Conservation (phyloP, 2,329 filamentous ascomycete species). For the Talaromyces sp. region DNA sequence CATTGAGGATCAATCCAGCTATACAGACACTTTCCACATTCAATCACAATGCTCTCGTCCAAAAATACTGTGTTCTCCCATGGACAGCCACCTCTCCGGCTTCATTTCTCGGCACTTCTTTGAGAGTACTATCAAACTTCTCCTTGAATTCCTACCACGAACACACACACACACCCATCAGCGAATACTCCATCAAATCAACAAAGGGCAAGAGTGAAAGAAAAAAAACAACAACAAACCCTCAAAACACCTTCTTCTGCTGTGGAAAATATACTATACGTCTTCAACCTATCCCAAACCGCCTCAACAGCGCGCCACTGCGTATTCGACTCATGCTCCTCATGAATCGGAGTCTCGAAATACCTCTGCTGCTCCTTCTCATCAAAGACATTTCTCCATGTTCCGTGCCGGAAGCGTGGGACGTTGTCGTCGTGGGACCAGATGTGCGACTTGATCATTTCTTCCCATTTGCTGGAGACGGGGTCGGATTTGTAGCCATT, state of each 20-base stretch:
- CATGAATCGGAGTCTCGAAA: conserved; percentile 59
- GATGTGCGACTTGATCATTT: conserved; percentile 56
- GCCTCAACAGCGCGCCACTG: conserved; percentile 55
- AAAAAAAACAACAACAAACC: conserved; percentile 23
- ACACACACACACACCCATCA: background rate
- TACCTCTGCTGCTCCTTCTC: conserved; percentile 51
- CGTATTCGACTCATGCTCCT: conserved; percentile 53
- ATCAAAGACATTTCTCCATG: conserved; percentile 63
- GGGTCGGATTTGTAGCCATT: conserved; percentile 58
- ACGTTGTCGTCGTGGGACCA: conserved; percentile 53
- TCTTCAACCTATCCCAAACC: conserved; percentile 60
- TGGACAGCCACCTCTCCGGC: conserved; percentile 60
- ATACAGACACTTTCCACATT: background rate
- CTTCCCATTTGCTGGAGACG: conserved; percentile 57
- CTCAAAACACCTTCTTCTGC: conserved; percentile 49
- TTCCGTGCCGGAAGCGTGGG: conserved; percentile 59
- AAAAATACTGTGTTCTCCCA: conserved; percentile 59
- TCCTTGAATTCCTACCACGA: conserved; percentile 46
- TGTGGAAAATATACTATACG: conserved; percentile 63
- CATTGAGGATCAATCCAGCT: background rate
- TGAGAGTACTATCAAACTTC: conserved; percentile 52
- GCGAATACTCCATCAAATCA: background rate
- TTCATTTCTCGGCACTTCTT: conserved; percentile 42
- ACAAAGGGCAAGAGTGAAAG: background rate
- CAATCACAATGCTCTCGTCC: conserved; percentile 42